Base-by-base conservation (phyloP, 768 basidiomycete genomes). In the Sarcodon sp. region DNA sequence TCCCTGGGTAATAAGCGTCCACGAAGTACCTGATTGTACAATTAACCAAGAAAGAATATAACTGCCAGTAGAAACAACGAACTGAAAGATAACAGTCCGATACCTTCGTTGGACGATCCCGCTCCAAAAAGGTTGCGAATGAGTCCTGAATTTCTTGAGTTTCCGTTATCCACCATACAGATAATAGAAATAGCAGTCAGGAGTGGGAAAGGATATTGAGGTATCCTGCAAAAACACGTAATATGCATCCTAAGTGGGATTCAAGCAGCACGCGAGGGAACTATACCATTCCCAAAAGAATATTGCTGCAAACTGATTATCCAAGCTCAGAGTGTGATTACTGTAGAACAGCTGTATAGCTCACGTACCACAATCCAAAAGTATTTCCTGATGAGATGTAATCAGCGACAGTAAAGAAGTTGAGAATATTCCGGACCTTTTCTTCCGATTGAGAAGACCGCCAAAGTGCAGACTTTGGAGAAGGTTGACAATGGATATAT, bases 1-100 rank as follows among this genome's bases (percentile, higher is more conserved):
- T 4, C 74, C 75, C 55, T 77, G 75, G 1, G 70, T 71, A 51
- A 77, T 76, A 16, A 77, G 61, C 6, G 72, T 75, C 73, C 73
- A 75, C 39, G 68, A 69, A 18, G 70, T 27, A 27, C 21, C 21
- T 27, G 21, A 27, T 27, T 27, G 21, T 27, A 27, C 4, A 4
- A 27, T 27, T 27, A 27, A 27, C 21, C 21, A 27, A 27, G 21
- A 27, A 27, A 27, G 21, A 27, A 27, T 2, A 27, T 27, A 27
- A 27, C 21, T 4, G 21, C 21, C 21, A 3, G 21, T 3, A 2
- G 21, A 27, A 27, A 27, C 21, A 4, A 27, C 21, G 21, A 66
- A 47, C 67, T 60, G 54, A 75, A 72, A 33, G 69, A 70, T 35
- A 73, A 55, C 41, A 75, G 49, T 4, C 73, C 73, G 11, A 75